Percentiles rank a stretch among this genome's conserved stretches.
These are phyloP conservation scores for Chytridium lagenaria DNA, from an alignment of 371 early-diverging fungal genomes.

Conservation along the genomic window DNA sequence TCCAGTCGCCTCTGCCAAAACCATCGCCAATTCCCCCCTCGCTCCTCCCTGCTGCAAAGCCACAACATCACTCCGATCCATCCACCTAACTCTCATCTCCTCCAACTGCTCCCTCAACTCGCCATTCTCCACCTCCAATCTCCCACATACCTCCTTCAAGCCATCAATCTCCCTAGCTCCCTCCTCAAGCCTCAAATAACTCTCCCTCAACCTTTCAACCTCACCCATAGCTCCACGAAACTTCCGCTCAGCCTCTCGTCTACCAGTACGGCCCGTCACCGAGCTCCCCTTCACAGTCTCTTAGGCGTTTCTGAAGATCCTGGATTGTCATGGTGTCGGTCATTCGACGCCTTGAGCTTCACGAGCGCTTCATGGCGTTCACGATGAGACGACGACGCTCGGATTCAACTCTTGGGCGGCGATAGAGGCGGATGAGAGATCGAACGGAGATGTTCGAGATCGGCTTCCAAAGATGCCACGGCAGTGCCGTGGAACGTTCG, in stretches of 20 bases:
- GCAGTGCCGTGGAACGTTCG: slow-evolving; percentile 26
- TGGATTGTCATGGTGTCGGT: slow-evolving; percentile 27
- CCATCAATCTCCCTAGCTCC: neutral
- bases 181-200: neutral
- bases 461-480: slow-evolving; percentile 38
- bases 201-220: neutral
- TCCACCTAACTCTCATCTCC: slow-evolving; percentile 9
- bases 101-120: slow-evolving; percentile 47
- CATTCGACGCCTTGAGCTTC: slow-evolving; percentile 22
- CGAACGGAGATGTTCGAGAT: slow-evolving; percentile 30
- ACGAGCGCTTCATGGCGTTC: slow-evolving; percentile 17
- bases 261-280: slow-evolving; percentile 11
- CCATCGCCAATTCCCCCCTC: slow-evolving; percentile 6
- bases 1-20: neutral
- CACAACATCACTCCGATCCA: slow-evolving; percentile 9
- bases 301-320: slow-evolving; percentile 19
- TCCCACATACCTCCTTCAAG: neutral
- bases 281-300: slow-evolving; percentile 25
- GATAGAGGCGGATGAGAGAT: neutral
- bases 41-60: slow-evolving; percentile 6
- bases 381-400: slow-evolving; percentile 32
- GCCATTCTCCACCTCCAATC: slow-evolving; percentile 19
- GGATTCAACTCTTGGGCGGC: slow-evolving; percentile 30
- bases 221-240: neutral
- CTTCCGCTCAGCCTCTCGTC: slow-evolving; percentile 28